Base-by-base conservation (phyloP, 108 stramenopile species). In the Pseudonitzschia multistriata region DNA sequence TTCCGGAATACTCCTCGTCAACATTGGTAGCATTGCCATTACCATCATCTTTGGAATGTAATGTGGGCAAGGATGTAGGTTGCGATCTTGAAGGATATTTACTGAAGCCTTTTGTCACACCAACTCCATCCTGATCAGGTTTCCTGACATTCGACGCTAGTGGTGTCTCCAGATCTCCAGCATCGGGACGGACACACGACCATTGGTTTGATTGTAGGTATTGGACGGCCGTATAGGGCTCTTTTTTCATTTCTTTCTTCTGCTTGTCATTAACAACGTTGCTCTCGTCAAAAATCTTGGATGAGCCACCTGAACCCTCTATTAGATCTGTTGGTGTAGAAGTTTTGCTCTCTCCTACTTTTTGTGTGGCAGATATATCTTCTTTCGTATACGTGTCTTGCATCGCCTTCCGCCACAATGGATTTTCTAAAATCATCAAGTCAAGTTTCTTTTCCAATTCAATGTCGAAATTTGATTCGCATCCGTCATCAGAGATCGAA, bases 351-450 rank as follows among this genome's bases (percentile, higher is more conserved):
- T 5, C 5, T 39, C 37, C 37, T 7, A 39, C 37, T 39, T 5
- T 39, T 39, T 39, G 37, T n/a, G n/a, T n/a, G n/a, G n/a, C n/a
- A n/a, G n/a, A n/a, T n/a, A n/a, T n/a, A n/a, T n/a, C n/a, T n/a
- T n/a, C n/a, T n/a, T n/a, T n/a, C n/a, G n/a, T n/a, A n/a, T n/a
- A n/a, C 37, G 10, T 39, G 37, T 39, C 37, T 39, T 5, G 37
- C 37, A 39, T 10, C 10, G 37, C 37, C 37, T 39, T 39, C 10
- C 10, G 57, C 57, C 57, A 59, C n/a, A 59, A 59, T 11, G 57
- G 57, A 30, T 59, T 59, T 8, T 30, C 31, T n/a, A 29, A n/a
- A 15, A 59, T 59, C 57, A 59, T 59, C 35, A 59, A 35, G 31
- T 59, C 31, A 7, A 59, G 57, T 14, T 59, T 33, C 35, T 30